Evolutionary conservation across 352 stramenopile species (phyloP).

Genomic region (Globisporangium mamillatum): DNA sequence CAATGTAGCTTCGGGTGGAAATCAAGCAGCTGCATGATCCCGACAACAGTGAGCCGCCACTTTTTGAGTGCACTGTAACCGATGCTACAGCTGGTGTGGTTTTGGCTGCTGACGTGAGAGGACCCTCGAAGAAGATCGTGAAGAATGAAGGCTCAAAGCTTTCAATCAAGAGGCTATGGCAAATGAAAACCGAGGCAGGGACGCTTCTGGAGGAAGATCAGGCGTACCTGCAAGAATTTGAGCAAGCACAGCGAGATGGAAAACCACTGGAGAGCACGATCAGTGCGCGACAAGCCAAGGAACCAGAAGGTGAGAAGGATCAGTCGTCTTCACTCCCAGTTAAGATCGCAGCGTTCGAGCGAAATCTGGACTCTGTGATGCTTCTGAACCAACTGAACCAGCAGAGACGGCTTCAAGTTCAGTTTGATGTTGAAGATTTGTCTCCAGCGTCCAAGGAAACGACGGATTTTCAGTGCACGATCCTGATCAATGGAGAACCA

Average conservation of each 20-base stretch:
- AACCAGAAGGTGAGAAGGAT: conserved; percentile 44
- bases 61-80: conserved; percentile 57
- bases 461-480: conserved; percentile 52
- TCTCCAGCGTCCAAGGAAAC: conserved; percentile 24
- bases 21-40: conserved; percentile 43
- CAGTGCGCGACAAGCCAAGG: conserved; percentile 34
- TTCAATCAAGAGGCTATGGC: conserved; percentile 73
- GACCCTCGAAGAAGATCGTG: conserved; percentile 56
- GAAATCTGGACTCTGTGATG: conserved; percentile 35
- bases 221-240: conserved; percentile 54
- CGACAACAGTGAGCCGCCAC: conserved; percentile 49
- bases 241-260: conserved; percentile 38
- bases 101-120: conserved; percentile 54
- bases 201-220: conserved; percentile 53
- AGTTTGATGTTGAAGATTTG: conserved; percentile 52
- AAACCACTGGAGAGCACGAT: conserved; percentile 22
- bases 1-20: conserved; percentile 37
- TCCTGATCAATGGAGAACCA: conserved; percentile 42
- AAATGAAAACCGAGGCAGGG: conserved; percentile 60
- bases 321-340: neutral
- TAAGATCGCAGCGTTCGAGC: conserved; percentile 42
- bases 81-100: conserved; percentile 37
- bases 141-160: conserved; percentile 68
- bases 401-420: conserved; percentile 38
- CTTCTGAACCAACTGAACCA: conserved; percentile 56